Base-by-base conservation (phyloP, 2,329 filamentous ascomycete species). In the Verticillium albo-atrum region DNA sequence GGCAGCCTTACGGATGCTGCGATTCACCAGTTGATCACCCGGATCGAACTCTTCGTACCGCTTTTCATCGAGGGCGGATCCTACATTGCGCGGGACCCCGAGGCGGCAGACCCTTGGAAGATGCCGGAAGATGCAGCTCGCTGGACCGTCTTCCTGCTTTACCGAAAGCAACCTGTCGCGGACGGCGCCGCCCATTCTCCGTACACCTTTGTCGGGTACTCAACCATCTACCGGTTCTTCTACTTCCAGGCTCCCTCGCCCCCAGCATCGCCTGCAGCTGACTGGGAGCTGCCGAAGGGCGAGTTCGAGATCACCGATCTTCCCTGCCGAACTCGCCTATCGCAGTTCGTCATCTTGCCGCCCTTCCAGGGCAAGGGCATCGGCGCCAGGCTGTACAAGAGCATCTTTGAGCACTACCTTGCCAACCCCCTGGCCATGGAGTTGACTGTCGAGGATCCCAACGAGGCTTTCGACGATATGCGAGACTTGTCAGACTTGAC, bases 11-110 rank as follows among this genome's bases (percentile, higher is more conserved):
- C 83, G 2, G 88, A 97, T 69, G 77, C 83, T 0, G 81, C 81
- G 17, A 86, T 96, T 50, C 84, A 85, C 68, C 82, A 88, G 67
- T 78, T 97, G 42, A 80, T 97, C 68, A 86, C 86, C 62, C 91
- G 93, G 57, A 84, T 96, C 64, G 92, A 97, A 75, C 86, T 97
- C 58, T 79, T 96, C 35, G 85, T 93, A 5, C 86, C 91, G 17
- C 81, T 98, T 61, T 96, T 92, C 72, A 97, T 99, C 62, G 96
- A 99, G 73, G 95, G 91, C 28, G 95, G 93, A n/a, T 90, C 86
- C 4, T 86, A 86, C 37, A 87, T 97, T 53, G 84, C 77, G 10
- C 69, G 77, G 35, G 71, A 78, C 30, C 67, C 66, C 2, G 72
- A 80, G 4, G 74, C 74, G 4, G 74, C 79, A 2, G 61, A 64